These are phyloP conservation scores for Entoloma clypeatum DNA, from an alignment of 1,284 basidiomycete species.

Conservation along the genomic window DNA sequence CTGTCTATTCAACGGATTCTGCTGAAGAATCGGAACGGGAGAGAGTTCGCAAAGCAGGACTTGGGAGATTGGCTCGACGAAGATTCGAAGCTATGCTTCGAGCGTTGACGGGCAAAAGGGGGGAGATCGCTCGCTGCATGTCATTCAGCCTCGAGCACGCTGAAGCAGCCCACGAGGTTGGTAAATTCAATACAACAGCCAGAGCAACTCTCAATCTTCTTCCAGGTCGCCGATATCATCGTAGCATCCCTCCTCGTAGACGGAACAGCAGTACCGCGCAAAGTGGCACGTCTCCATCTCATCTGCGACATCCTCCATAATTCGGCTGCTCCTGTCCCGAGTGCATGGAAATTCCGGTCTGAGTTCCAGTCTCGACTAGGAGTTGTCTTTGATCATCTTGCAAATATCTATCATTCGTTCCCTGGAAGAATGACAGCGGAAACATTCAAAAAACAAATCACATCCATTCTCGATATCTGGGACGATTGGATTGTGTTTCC, in stretches of 20 bases:
- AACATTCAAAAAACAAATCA: slow-evolving; percentile 89
- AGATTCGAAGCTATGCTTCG: slow-evolving; percentile 91
- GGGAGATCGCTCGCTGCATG: slow-evolving; percentile 93
- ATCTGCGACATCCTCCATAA: slow-evolving; percentile 99
- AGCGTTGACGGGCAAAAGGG: slow-evolving; percentile 78
- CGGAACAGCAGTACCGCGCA: slow-evolving; percentile 89
- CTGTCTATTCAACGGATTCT: slow-evolving; percentile 91
- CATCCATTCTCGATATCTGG: slow-evolving; percentile 86
- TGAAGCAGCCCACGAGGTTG: slow-evolving; percentile 86
- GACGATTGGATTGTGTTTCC: slow-evolving; percentile 95
- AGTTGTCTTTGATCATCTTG: slow-evolving; percentile 89
- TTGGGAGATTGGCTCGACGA: slow-evolving; percentile 75
- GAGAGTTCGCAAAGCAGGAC: slow-evolving; percentile 62
- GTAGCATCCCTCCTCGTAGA: slow-evolving; percentile 81
- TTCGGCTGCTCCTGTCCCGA: slow-evolving; percentile 81
- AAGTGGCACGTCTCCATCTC: slow-evolving; percentile 90
- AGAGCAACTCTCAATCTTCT: slow-evolving; percentile 8
- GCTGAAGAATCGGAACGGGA: slow-evolving; percentile 92
- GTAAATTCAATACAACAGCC: slow-evolving; percentile 20
- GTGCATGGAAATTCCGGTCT: slow-evolving; percentile 92
- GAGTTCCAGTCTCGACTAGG: slow-evolving; percentile 87
- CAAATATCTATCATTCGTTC: slow-evolving; percentile 89
- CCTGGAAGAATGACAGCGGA: slow-evolving; percentile 92
- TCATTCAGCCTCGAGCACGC: slow-evolving; percentile 93
- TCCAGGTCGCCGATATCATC: slow-evolving; percentile 82